Evolutionary conservation across 805 yeast species (phyloP), one percentile per base, ranked within the genome.

Genomic region (Candida argentea): DNA sequence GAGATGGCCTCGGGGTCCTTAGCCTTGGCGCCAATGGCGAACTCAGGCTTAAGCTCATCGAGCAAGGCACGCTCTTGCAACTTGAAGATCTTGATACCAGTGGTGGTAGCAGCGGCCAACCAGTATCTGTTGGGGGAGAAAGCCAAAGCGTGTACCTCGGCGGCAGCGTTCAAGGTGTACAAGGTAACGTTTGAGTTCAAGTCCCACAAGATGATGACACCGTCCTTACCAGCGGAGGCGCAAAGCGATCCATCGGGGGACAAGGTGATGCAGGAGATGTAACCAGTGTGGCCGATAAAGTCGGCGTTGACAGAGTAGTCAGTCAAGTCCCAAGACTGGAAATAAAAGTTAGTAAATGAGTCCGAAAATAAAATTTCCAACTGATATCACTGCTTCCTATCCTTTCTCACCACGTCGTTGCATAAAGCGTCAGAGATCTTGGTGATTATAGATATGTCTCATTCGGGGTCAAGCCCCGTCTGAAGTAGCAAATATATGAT

Each of bases 121-220:
- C 98, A 91, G 93, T 84, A 91, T 81, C 98, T 87, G 94, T 84
- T 84, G 72, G 99, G 98, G 65, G 97, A 89, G 94, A 91, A 91
- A 54, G 96, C 94, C 62, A 91, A 76, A 63, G 96, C 93, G 68
- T 84, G 84, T 52, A 91, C 86, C 76, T 89, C 97, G 60, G 89
- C 91, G 65, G 91, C 85, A 53, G 95, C 89, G 55, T 74, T 70
- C 65, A 91, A 76, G 57, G 95, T 78, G 94, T 86, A 89, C 58
- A 87, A 73, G 57, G 87, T 77, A 57, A 68, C 65, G 73, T 81
- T 76, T 54, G 74, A 65, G 74, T 76, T 73, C 70, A 89, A 75
- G 73, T 87, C 93, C 99, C 99, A 91, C 63, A 91, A 78, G 85
- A 84, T 79, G 73, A 91, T 83, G 55, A 79, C 76, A 72, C 98